Base-by-base conservation (phyloP, 768 basidiomycete genomes). In the Panaeolus papilionaceus region DNA sequence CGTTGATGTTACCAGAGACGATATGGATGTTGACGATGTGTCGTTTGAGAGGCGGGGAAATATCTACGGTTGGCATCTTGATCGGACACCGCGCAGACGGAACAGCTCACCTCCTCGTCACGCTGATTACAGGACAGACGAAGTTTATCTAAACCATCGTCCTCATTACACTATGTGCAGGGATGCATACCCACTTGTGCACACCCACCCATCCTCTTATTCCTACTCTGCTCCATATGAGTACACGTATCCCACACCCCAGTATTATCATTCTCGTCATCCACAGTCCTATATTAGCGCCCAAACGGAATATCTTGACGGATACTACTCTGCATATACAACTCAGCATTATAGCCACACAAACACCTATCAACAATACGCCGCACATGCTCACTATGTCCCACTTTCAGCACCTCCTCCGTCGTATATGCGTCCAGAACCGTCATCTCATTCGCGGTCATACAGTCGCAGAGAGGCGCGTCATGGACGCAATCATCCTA, bases 11-110 rank as follows among this genome's bases (percentile, higher is more conserved):
- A 42, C 37, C 18, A 33, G 45, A 7, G 65, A 68, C 28, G 39
- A 20, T 38, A 47, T 64, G 38, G 70, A 71, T 44, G 62, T 69
- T 9, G 66, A 69, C 12, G 51, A 62, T 16, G 16, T 40, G 23
- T 54, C 68, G 3, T 28, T 18, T 20, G 62, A 20, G 4, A 42
- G 51, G 8, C n/a, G 33, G 14, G 12, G 28, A 3, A 58, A 16
- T 16, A 16, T 58, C 26, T 28, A 28, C 16, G 28, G 54, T 16
- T 33, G 54, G 54, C 33, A 58, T 16, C 54, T 33, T 14, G 4
- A 5, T 26, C 33, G 54, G 54, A 8, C 33, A 23, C 47, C n/a
- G 8, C 47, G 12, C 26, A 20, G 47, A 51, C 47, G 47, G 10
- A 51, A 51, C 12, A 26, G 47, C 47, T 51, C 47, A 16, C 14